Base-by-base conservation (phyloP, 148 eudicot species). In the Cornus controversa region DNA sequence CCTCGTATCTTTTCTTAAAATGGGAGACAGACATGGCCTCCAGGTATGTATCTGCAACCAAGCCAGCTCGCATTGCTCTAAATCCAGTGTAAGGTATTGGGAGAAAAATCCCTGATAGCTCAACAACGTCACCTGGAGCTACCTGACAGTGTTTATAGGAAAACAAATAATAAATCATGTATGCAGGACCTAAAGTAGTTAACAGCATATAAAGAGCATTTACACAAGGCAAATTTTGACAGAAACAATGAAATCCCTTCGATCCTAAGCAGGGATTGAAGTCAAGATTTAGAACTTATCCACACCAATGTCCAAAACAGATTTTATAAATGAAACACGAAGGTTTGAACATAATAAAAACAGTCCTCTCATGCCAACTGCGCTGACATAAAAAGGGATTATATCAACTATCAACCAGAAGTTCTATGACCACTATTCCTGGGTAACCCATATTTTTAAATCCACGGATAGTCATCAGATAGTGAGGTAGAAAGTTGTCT, bases 51-150 rank as follows among this genome's bases (percentile, higher is more conserved):
- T 96, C 99, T 69, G 99, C 99, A 75, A 96, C 97, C 80, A 96
- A 84, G 53, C 99, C 99, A 70, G 99, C 99, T 78, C 97, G 92
- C 92, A 96, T 85, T 76, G 99, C 99, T 86, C 97, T 87, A 81
- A 96, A 96, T 67, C 99, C 99, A 74, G 98, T 91, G 79, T 93
- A 96, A 68, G 99, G 98, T 45, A 93, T 93, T 57, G 99, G 99
- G 70, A 96, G 93, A 82, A 96, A 96, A 77, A 96, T 88, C 67
- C 99, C 99, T 24, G 99, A 93, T 73, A 93, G 76, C 83, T 93
- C 99, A 40, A 93, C 96, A 80, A 93, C 93, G 80, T 96, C 99
- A 72, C 99, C 99, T 71, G 99, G 99, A 76, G 96, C 82, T 65
- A 93, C 95, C 98, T 96, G 86, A 57, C 71, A 68, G 74, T 54